Percentiles rank a stretch among this genome's conserved stretches.
These are phyloP conservation scores for Paramecium pentaurelia DNA, from an alignment of 73 alveolate genomes.

Conservation along the genomic window DNA sequence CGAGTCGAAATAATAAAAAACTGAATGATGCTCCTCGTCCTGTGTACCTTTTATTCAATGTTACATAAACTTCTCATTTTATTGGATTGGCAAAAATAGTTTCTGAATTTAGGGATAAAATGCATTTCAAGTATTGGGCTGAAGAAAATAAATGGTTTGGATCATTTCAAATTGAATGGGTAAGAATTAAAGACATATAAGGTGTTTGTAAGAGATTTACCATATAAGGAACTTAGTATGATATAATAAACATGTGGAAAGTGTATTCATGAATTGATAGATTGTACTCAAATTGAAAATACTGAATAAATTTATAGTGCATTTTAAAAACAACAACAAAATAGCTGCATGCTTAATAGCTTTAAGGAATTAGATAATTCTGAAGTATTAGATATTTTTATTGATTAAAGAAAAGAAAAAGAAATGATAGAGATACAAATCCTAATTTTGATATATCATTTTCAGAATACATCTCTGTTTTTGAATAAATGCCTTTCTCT, in stretches of 20 bases:
- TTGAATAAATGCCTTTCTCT: constrained; percentile 33
- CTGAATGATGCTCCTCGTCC: constrained; percentile 60
- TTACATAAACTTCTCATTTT: constrained; percentile 58
- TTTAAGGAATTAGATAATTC: constrained; percentile 23
- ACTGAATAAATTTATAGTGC: neutral
- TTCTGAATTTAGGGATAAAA: constrained; percentile 48
- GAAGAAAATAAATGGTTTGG: constrained; percentile 72
- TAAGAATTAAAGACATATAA: neutral
- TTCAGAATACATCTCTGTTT: constrained; percentile 1
- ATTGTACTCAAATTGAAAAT: constrained; percentile 6
- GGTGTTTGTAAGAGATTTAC: constrained; percentile 60
- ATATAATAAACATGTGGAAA: neutral
- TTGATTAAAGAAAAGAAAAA: constrained; percentile 1
- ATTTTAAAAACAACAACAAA: neutral
- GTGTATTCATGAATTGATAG: constrained; percentile 42
- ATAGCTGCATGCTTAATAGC: neutral
- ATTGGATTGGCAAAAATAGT: constrained; percentile 61
- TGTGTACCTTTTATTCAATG: constrained; percentile 57
- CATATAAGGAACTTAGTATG: constrained; percentile 51
- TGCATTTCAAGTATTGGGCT: constrained; percentile 62
- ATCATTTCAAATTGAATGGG: constrained; percentile 68
- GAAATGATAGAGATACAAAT: constrained; percentile 26
- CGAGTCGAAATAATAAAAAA: constrained; percentile 62
- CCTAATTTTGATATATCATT: neutral
- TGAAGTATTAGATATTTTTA: neutral